A percentile compares a stretch with the other conserved stretches of the same genome.
Evolutionary conservation across 352 stramenopile species (phyloP).

Genomic region (Globisporangium apiculatum): DNA sequence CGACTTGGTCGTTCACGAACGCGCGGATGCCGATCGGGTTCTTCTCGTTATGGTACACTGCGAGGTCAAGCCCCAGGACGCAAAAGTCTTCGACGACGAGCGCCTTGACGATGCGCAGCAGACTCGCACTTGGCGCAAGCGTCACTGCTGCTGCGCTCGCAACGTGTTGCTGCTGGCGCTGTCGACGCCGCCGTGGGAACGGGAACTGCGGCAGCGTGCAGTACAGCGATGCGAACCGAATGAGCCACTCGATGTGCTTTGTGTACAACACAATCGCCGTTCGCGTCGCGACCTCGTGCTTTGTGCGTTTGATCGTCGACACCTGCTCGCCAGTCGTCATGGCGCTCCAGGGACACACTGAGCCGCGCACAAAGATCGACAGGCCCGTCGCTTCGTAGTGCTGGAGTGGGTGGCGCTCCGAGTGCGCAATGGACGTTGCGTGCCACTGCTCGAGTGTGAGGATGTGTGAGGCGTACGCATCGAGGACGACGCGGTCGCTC

Average conservation of each 20-base stretch:
- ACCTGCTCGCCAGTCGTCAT: conserved; percentile 2
- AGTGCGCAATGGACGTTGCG: neutral
- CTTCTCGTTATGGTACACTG: conserved; percentile 67
- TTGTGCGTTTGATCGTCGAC: conserved; percentile 19
- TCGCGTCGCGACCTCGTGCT: conserved; percentile 45
- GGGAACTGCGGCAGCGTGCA: conserved; percentile 21
- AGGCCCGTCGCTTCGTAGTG: conserved; percentile 27
- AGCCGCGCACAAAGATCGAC: conserved; percentile 36
- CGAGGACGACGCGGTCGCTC: conserved; percentile 7
- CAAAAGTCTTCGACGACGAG: conserved; percentile 49
- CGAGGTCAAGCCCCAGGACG: conserved; percentile 58
- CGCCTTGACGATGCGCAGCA: conserved; percentile 30
- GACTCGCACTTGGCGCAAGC: conserved; percentile 5
- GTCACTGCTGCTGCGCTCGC: neutral
- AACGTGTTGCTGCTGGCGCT: neutral
- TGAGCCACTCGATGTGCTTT: conserved; percentile 72
- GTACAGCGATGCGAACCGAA: conserved; percentile 49
- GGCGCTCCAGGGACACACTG: conserved; percentile 21
- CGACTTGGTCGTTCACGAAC: conserved; percentile 59
- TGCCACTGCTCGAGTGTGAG: conserved; percentile 7
- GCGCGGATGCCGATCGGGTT: conserved; percentile 50
- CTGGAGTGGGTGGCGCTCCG: conserved; percentile 12
- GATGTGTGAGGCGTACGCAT: conserved; percentile 9
- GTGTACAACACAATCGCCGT: conserved; percentile 66
- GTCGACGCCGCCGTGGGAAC: conserved; percentile 11